phyloP scores from a whole-genome alignment of 177 flowering plant genomes.

The Telopea speciosissima region DNA sequence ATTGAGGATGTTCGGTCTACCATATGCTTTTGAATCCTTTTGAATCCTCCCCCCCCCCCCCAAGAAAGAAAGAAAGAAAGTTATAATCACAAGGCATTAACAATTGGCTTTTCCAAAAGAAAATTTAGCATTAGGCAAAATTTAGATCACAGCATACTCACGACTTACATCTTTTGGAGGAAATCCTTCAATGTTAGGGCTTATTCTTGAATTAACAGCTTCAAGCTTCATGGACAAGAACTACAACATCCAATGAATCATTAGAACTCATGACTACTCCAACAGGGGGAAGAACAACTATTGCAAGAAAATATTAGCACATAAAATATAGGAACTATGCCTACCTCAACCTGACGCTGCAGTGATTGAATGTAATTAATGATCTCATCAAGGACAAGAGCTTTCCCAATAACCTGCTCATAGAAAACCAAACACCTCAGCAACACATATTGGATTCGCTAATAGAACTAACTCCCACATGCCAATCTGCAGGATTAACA shows the following conservation, averaged over 20 bases:
- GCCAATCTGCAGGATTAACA: neutral
- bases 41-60: too few relatives aligned
- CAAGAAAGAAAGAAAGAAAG: too few relatives aligned
- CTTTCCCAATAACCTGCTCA: constrained; percentile 82
- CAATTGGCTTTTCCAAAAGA: too few relatives aligned
- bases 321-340: neutral
- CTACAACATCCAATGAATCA: constrained; percentile 34
- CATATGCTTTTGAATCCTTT: too few relatives aligned
- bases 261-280: neutral
- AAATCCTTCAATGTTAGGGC: constrained; percentile 51
- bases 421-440: neutral
- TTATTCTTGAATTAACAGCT: constrained; percentile 69
- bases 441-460: neutral
- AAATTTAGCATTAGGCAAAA: too few relatives aligned
- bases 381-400: constrained; percentile 94
- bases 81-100: too few relatives aligned
- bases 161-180: constrained; percentile 74
- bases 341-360: constrained; percentile 95
- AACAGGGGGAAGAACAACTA: neutral
- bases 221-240: constrained; percentile 97
- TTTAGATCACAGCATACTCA: neutral
- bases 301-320: neutral
- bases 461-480: neutral
- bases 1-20: too few relatives aligned
- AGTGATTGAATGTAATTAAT: constrained; percentile 95